Conservation (phyloP, 2,329 filamentous ascomycete genomes). For the Ceratocystis colombiana region DNA sequence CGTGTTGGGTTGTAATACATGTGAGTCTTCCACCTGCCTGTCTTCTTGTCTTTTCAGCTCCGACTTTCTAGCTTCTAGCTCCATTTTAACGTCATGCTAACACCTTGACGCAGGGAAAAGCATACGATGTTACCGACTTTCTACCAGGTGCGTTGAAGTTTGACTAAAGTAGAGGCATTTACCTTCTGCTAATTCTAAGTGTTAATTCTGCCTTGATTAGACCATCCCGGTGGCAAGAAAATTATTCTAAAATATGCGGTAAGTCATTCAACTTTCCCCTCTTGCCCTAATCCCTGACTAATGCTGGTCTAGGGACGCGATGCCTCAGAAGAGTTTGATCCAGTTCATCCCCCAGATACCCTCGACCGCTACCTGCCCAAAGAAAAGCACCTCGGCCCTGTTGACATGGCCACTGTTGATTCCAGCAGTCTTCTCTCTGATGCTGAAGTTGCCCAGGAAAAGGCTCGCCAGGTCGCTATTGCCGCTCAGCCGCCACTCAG, state of each 20-base stretch:
- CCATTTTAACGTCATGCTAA: not conserved
- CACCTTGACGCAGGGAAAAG: conserved; percentile 49
- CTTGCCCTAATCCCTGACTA: not conserved
- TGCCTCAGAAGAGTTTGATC: conserved; percentile 83
- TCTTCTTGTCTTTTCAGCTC: not conserved
- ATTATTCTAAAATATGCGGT: conserved; percentile 93
- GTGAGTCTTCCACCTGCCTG: conserved; percentile 34
- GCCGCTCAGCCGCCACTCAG: conserved; percentile 66
- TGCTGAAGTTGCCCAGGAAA: conserved; percentile 51
- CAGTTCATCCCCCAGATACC: conserved; percentile 79
- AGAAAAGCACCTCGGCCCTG: conserved; percentile 78
- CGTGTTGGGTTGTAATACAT: conserved; percentile 87
- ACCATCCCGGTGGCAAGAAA: conserved; percentile 80
- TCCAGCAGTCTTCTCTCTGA: conserved; percentile 41
- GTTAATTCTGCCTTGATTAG: conserved; percentile 34
- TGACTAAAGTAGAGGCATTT: not conserved
- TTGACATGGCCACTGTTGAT: conserved; percentile 75
- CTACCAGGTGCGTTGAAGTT: conserved; percentile 48
- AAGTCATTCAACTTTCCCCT: conserved; percentile 27
- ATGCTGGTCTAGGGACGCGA: conserved; percentile 59
- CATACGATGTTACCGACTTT: conserved; percentile 84
- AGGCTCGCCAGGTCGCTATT: conserved; percentile 62
- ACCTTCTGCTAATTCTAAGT: not conserved
- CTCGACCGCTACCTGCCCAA: conserved; percentile 73
- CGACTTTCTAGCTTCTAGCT: too few relatives aligned